These are phyloP conservation scores for Lepidium africanum DNA, from an alignment of 345 rosid species.

Conservation along the genomic window DNA sequence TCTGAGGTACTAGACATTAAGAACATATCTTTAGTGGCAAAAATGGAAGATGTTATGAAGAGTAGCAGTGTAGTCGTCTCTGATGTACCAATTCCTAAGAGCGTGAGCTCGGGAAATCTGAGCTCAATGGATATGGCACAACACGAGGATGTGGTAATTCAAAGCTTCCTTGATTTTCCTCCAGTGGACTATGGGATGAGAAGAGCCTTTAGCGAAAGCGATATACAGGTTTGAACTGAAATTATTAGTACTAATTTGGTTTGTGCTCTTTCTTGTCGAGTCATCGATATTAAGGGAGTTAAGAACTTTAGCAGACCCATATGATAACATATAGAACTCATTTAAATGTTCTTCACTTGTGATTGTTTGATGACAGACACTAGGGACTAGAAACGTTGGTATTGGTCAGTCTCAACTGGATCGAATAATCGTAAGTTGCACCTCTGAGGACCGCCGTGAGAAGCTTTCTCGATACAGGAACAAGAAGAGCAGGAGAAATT, in stretches of 20 bases:
- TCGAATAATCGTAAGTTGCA: slow-evolving; percentile 35
- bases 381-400: slow-evolving; percentile 30
- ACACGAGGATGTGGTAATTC: slow-evolving; percentile 29
- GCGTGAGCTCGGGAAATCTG: slow-evolving; percentile 65
- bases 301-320: not conserved
- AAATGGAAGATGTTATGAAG: slow-evolving; percentile 26
- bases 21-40: slow-evolving; percentile 32
- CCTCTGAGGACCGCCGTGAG: slow-evolving; percentile 71
- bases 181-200: slow-evolving; percentile 73
- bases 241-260: not conserved
- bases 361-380: slow-evolving; percentile 56
- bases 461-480: slow-evolving; percentile 91
- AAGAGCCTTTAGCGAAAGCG: slow-evolving; percentile 89
- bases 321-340: not conserved
- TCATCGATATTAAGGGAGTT: not conserved
- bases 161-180: slow-evolving; percentile 48
- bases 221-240: slow-evolving; percentile 57
- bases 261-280: not conserved
- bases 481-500: slow-evolving; percentile 87
- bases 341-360: slow-evolving; percentile 12
- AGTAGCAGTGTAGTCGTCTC: not conserved
- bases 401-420: slow-evolving; percentile 49
- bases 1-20: slow-evolving; percentile 51
- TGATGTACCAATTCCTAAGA: slow-evolving; percentile 44
- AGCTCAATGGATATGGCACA: slow-evolving; percentile 52